A percentile compares a stretch with the other conserved stretches of the same genome.
These are phyloP conservation scores for Phylloporus sp. DNA, from an alignment of 768 basidiomycete genomes.

Conservation along the genomic window DNA sequence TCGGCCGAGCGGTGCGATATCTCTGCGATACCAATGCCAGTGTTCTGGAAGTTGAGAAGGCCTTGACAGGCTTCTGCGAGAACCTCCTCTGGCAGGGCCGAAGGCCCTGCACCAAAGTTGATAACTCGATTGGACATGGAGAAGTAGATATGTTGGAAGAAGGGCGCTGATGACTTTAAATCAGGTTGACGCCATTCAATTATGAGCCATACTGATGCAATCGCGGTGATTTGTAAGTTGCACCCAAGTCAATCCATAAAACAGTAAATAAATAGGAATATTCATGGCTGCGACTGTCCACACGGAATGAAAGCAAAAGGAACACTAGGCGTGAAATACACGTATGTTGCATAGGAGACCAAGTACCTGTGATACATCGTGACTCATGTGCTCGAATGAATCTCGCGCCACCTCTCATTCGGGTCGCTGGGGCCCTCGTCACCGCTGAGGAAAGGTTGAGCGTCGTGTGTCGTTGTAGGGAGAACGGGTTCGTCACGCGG, in stretches of 20 bases:
- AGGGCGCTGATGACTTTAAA: not conserved
- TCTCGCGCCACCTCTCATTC: too few relatives aligned
- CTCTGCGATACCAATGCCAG: constrained; percentile 94
- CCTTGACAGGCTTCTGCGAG: constrained; percentile 78
- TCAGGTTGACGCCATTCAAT: not conserved
- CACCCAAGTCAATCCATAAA: too few relatives aligned
- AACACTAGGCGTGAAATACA: too few relatives aligned
- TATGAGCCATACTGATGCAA: not conserved
- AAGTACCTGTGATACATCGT: too few relatives aligned
- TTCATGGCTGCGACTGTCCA: too few relatives aligned
- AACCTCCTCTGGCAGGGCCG: constrained; percentile 82
- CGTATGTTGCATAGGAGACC: too few relatives aligned
- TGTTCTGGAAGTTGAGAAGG: constrained; percentile 84
- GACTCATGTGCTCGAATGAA: too few relatives aligned
- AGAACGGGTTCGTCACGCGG: constrained; percentile 39
- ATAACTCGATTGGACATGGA: constrained; percentile 45
- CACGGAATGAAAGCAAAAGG: too few relatives aligned
- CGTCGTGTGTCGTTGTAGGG: constrained; percentile 32
- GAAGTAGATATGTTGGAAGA: not conserved
- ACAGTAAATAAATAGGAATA: too few relatives aligned
- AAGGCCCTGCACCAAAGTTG: constrained; percentile 96
- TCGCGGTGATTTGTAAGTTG: too few relatives aligned
- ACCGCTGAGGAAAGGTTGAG: constrained; percentile 11
- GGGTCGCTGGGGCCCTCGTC: too few relatives aligned
- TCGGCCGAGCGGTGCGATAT: constrained; percentile 93